phyloP scores from a whole-genome alignment of 768 basidiomycete species.

The Lentinula aciculospora region DNA sequence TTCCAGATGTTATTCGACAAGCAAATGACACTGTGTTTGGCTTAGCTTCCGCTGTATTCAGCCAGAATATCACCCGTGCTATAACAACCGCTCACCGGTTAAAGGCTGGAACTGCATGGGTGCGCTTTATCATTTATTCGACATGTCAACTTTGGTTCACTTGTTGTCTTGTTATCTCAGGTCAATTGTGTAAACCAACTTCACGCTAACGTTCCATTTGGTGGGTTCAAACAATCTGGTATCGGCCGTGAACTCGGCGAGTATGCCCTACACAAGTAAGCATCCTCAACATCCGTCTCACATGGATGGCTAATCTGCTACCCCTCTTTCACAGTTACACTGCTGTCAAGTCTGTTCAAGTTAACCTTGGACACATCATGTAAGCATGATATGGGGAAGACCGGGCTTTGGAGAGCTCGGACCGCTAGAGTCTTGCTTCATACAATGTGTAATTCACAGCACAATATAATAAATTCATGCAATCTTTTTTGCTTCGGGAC shows the following conservation, averaged over 20 bases:
- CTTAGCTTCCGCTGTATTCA: constrained; percentile 73
- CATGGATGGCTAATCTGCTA: background rate
- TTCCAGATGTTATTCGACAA: constrained; percentile 3
- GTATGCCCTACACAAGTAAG: constrained; percentile 52
- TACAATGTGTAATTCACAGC: too few relatives aligned
- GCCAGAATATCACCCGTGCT: constrained; percentile 60
- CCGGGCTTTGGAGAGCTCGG: too few relatives aligned
- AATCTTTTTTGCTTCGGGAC: too few relatives aligned
- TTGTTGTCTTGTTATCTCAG: constrained; percentile 12
- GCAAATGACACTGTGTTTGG: constrained; percentile 61
- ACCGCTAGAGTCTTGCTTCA: too few relatives aligned
- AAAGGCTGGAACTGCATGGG: constrained; percentile 62
- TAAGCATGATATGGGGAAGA: constrained; percentile 4
- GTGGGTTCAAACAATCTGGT: constrained; percentile 71
- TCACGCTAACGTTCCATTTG: constrained; percentile 54
- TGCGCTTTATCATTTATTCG: constrained; percentile 17
- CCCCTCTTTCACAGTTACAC: constrained; percentile 35
- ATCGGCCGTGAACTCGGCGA: constrained; percentile 67
- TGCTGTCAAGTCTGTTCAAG: constrained; percentile 56
- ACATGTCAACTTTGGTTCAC: background rate
- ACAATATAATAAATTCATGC: too few relatives aligned
- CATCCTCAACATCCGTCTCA: constrained; percentile 7
- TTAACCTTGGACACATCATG: constrained; percentile 39
- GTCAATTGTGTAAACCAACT: constrained; percentile 39
- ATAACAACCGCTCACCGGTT: constrained; percentile 58